A percentile compares a stretch with the other conserved stretches of the same genome.
These are phyloP conservation scores for Aspergillus funiculosus DNA, from an alignment of 495 filamentous ascomycete species.

Conservation along the genomic window DNA sequence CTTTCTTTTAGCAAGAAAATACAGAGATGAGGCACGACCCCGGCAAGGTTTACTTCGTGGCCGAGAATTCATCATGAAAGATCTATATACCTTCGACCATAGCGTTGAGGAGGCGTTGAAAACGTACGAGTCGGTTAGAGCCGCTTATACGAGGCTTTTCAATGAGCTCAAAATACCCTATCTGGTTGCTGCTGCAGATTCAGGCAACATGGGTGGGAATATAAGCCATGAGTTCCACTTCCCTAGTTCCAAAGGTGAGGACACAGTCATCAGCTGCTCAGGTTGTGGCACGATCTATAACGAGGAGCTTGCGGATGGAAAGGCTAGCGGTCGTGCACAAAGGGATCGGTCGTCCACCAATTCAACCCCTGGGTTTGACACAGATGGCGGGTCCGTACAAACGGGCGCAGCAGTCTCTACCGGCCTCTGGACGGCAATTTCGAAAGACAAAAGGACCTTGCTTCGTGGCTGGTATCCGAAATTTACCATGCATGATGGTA, in stretches of 20 bases:
- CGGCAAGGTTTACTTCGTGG: slow-evolving; percentile 85
- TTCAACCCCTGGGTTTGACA: slow-evolving; percentile 28
- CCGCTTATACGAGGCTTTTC: slow-evolving; percentile 69
- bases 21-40: slow-evolving; percentile 84
- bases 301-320: slow-evolving; percentile 66
- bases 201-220: slow-evolving; percentile 90
- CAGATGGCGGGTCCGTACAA: slow-evolving; percentile 22
- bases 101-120: slow-evolving; percentile 57
- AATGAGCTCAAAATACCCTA: slow-evolving; percentile 78
- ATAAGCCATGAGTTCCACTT: slow-evolving; percentile 95
- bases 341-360: slow-evolving; percentile 10
- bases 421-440: slow-evolving; percentile 61
- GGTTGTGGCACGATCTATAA: slow-evolving; percentile 75
- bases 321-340: slow-evolving; percentile 19
- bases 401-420: slow-evolving; percentile 32
- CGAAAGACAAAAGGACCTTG: slow-evolving; percentile 58
- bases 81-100: slow-evolving; percentile 92
- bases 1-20: slow-evolving; percentile 69
- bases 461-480: slow-evolving; percentile 63
- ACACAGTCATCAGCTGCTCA: slow-evolving; percentile 70
- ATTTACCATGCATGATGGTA: slow-evolving; percentile 30
- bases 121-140: slow-evolving; percentile 69
- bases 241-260: slow-evolving; percentile 73
- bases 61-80: slow-evolving; percentile 95
- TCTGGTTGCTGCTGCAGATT: slow-evolving; percentile 80